These are phyloP conservation scores for Penicillium decumbens DNA, from an alignment of 2,329 filamentous ascomycete species.

Conservation along the genomic window DNA sequence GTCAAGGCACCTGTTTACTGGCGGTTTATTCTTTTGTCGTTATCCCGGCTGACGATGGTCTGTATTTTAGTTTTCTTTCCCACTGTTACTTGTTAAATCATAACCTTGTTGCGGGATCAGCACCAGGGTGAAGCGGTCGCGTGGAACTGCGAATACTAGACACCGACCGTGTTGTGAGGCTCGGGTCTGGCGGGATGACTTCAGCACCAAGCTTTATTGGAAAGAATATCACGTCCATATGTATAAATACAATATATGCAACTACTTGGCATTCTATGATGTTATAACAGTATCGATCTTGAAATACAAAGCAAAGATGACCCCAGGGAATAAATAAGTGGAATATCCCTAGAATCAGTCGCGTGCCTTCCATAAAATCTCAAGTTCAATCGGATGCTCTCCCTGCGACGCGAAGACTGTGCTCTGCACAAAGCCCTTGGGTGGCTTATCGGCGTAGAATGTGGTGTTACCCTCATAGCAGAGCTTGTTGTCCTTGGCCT, in stretches of 20 bases:
- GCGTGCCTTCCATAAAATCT: slow-evolving; percentile 30
- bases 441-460: slow-evolving; percentile 38
- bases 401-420: slow-evolving; percentile 30
- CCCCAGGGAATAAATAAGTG: background rate
- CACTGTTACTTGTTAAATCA: background rate
- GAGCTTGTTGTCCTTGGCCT: slow-evolving; percentile 34
- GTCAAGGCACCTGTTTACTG: slow-evolving; percentile 4
- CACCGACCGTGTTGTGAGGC: too few relatives aligned
- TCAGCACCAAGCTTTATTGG: too few relatives aligned
- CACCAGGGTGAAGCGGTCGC: too few relatives aligned
- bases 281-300: background rate
- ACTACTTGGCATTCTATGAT: background rate
- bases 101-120: too few relatives aligned
- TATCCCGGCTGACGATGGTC: slow-evolving; percentile 3
- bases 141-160: too few relatives aligned
- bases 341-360: slow-evolving; percentile 1
- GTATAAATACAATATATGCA: background rate
- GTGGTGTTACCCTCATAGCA: slow-evolving; percentile 32
- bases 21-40: background rate
- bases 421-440: slow-evolving; percentile 35
- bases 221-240: slow-evolving; percentile 36
- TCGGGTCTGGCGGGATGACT: too few relatives aligned
- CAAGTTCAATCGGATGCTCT: slow-evolving; percentile 32
- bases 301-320: background rate
- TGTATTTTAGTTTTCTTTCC: slow-evolving; percentile 9